Evolutionary conservation across 1,284 basidiomycete genomes (phyloP).

Genomic region (Ustilago nuda): DNA sequence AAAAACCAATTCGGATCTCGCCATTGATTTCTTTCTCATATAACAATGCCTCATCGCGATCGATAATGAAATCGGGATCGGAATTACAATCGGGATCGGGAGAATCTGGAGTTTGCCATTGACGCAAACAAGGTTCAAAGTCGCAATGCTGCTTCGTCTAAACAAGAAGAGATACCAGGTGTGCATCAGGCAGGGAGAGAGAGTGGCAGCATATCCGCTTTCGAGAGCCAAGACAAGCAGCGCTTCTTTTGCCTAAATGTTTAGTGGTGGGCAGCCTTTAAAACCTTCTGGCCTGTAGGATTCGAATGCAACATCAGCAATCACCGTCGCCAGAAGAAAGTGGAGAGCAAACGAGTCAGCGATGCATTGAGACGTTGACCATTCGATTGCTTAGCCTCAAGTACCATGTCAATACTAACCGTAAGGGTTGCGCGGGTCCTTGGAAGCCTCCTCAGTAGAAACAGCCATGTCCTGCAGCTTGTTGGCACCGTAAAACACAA

Average conservation of each 20-base stretch:
- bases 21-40: too few species aligned
- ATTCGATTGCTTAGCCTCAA: too few species aligned
- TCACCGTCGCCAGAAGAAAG: neutral
- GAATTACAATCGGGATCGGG: too few species aligned
- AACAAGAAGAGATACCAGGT: too few species aligned
- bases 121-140: too few species aligned
- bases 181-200: neutral
- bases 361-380: neutral
- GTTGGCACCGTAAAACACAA: slow-evolving; percentile 65
- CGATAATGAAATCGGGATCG: too few species aligned
- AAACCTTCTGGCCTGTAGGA: slow-evolving; percentile 54
- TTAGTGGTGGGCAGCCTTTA: slow-evolving; percentile 57
- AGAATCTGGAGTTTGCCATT: too few species aligned
- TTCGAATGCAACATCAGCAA: neutral
- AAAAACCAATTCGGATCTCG: too few species aligned
- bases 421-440: slow-evolving; percentile 69
- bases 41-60: too few species aligned
- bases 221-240: neutral
- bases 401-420: slow-evolving; percentile 40
- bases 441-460: slow-evolving; percentile 61
- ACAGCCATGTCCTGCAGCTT: slow-evolving; percentile 61
- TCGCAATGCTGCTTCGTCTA: too few species aligned
- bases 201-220: neutral
- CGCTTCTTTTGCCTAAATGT: neutral
- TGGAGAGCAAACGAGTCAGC: neutral